Base-by-base conservation (phyloP, 2,329 filamentous ascomycete species). In the Colletotrichum endophyticum region DNA sequence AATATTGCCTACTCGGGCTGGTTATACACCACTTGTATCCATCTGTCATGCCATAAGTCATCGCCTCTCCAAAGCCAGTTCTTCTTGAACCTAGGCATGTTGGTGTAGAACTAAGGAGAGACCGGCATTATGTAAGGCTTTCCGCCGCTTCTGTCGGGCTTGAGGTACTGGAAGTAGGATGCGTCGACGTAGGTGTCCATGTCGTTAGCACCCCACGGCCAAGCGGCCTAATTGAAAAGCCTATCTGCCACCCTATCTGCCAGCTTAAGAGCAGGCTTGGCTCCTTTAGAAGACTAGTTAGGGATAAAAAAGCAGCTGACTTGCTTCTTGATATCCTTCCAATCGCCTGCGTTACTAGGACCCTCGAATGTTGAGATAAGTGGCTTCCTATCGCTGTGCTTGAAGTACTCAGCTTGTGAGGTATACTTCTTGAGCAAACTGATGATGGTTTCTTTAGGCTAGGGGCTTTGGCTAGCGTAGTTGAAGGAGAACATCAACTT, bases 41-140 rank as follows among this genome's bases (percentile, higher is more conserved):
- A 93, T 30, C 91, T 88, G 72, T 91, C 84, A 75, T 87, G 88
- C 88, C 91, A 92, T 8, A 93, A 82, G 62, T 88, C 84, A 75
- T 92, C 91, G 15, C 90, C 88, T 5, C 88, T 88, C 85, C 91
- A 94, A 2, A 92, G 22, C 53, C 53, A 57, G 53, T 57, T 57
- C 25, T 57, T 57, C 13, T 57, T 27, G 53, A 16, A 57, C 8
- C 25, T 25, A 57, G 53, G 53, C n/a, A 57, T 22, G 13, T 57
- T 57, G 7, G 22, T 57, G 7, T 28, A 57, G 53, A 57, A 57
- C 53, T 25, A 57, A 1, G 53, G n/a, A 8, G 53, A 57, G 53
- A 28, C 53, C 5, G 25, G 53, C 53, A 57, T 57, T 25, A 57
- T 57, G 16, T 57, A 57, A 6, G 22, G 53, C 22, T 57, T 57